These are phyloP conservation scores for Plasmodium cynomolgi DNA, from an alignment of 169 alveolate species.

Conservation along the genomic window DNA sequence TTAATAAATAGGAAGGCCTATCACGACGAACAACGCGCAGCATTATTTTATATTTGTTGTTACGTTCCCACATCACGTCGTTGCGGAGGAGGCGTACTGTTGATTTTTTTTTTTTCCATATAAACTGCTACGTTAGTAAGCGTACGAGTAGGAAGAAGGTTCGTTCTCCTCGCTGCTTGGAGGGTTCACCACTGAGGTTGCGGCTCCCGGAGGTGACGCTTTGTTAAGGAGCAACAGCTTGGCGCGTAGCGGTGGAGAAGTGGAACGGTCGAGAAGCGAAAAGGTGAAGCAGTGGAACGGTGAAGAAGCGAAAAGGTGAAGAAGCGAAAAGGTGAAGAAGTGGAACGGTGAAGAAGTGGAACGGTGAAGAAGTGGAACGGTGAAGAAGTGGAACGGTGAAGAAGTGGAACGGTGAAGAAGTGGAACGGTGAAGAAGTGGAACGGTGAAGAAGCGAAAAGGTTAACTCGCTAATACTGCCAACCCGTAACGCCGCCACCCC, in stretches of 20 bases:
- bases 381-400: background rate
- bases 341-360: background rate
- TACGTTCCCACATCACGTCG: background rate
- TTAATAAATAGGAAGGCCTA: background rate
- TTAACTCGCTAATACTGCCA: background rate
- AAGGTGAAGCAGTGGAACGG: too few species aligned
- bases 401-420: background rate
- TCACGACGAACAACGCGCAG: background rate
- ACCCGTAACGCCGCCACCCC: too few species aligned
- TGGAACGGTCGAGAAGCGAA: background rate
- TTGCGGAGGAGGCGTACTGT: background rate
- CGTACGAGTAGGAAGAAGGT: background rate
- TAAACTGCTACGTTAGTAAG: background rate
- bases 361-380: background rate
- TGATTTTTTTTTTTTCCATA: background rate
- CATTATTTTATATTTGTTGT: background rate
- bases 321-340: background rate
- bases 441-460: background rate
- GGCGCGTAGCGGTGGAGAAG: background rate
- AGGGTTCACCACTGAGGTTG: too few species aligned
- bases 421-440: too few species aligned
- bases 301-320: background rate
- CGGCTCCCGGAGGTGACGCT: background rate
- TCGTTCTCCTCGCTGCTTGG: background rate
- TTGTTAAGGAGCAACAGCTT: too few species aligned